Evolutionary conservation across 768 basidiomycete species (phyloP).

Genomic region (Serendipita sp.): DNA sequence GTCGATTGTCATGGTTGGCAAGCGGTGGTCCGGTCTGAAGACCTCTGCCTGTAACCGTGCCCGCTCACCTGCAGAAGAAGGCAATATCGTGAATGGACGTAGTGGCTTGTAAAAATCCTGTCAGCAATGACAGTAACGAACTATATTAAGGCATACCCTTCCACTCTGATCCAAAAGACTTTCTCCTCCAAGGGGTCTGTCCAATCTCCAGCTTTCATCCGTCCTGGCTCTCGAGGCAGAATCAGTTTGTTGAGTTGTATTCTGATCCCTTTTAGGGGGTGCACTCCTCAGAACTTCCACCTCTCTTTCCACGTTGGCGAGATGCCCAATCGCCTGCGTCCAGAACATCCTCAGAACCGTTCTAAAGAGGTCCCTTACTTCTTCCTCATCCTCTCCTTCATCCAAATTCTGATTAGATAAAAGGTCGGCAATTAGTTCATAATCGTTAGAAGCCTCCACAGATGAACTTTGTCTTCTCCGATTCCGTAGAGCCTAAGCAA

Average conservation of each 20-base stretch:
- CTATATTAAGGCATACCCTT: conserved; percentile 34
- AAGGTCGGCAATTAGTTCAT: conserved; percentile 47
- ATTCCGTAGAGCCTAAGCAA: conserved; percentile 34
- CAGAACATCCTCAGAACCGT: conserved; percentile 60
- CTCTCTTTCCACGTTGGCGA: conserved; percentile 57
- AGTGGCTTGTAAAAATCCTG: conserved; percentile 39
- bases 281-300: conserved; percentile 45
- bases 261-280: conserved; percentile 16
- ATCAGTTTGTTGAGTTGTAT: conserved; percentile 21
- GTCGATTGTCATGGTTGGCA: conserved; percentile 93
- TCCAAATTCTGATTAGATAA: conserved; percentile 24
- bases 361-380: conserved; percentile 47
- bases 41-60: conserved; percentile 60
- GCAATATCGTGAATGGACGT: conserved; percentile 84
- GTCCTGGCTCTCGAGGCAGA: conserved; percentile 24
- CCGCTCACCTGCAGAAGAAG: conserved; percentile 50
- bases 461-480: conserved; percentile 28
- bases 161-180: conserved; percentile 54
- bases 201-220: conserved; percentile 59
- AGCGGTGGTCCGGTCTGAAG: conserved; percentile 62
- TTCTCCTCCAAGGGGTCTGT: conserved; percentile 26
- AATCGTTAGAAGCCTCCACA: conserved; percentile 28
- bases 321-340: conserved; percentile 47
- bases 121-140: background rate
- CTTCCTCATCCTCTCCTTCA: conserved; percentile 45